Base-by-base conservation (phyloP, 2,329 filamentous ascomycete genomes). In the Nigrospora oryzae region DNA sequence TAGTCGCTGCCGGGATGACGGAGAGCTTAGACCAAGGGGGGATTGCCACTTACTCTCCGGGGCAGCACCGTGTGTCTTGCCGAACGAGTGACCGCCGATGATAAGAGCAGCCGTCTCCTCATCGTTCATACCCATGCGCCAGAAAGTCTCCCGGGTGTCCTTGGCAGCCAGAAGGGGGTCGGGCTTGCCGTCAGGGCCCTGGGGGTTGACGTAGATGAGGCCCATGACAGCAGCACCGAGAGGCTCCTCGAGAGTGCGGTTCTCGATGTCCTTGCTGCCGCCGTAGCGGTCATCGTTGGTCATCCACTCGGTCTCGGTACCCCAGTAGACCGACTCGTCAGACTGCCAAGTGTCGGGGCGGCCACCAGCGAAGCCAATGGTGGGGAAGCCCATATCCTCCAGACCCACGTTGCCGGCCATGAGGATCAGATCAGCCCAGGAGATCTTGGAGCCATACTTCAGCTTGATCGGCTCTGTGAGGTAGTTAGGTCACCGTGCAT, bases 361-460 rank as follows among this genome's bases (percentile, higher is more conserved):
- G 46, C 85, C 85, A 62, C 77, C 84, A 36, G 81, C 80, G 54
- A 89, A 89, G 51, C 85, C 85, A 50, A 85, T 81, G 35, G 84
- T 81, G 67, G 81, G 77, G 67, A 85, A 77, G 49, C 82, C 85
- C 82, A 87, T 88, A 50, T 77, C 79, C 67, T 89, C 85, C 51
- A 89, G 74, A 39, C 85, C 84, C 14, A 89, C 84, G 61, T 89
- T 89, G 52, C 85, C 85, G 28, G 83, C 77, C 44, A 89, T 74
- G 46, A 88, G 71, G 40, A 84, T 63, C 47, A 89, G 66, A 60
- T 89, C 85, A 19, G 84, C 81, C 85, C 85, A 89, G 0, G 85
- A 89, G 64, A 89, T 84, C 71, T 86, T 87, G 73, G 79, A 80
- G 62, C 85, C 85, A 53, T 89, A 89, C 74, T 89, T 89, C 56